Base-by-base conservation (phyloP, 768 basidiomycete species). In the Mycena kentingensis region DNA sequence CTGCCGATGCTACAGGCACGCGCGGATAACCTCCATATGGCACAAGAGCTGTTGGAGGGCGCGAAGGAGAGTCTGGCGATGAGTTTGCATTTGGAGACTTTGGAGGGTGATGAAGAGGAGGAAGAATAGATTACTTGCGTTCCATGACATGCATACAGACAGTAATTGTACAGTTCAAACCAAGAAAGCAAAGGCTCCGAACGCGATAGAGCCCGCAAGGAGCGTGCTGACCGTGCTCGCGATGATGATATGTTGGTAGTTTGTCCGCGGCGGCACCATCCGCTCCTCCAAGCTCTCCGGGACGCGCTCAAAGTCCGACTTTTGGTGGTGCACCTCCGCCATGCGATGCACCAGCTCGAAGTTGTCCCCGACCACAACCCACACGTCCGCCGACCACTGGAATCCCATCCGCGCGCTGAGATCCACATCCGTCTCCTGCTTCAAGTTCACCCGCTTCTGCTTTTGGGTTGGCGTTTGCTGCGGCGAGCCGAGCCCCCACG, bases 51-150 rank as follows among this genome's bases (percentile, higher is more conserved):
- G 18, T 66, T 81, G 22, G 76, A 79, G 50, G 73, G 75, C 21
- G 75, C 77, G 13, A 75, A 80, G 38, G 78, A 81, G 61, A 81
- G 78, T 51, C 63, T 74, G 21, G 77, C 74, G 43, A 70, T 78
- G 27, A 68, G 65, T 38, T 58, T 81, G 28, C 67, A 76, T n/a
- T 71, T 80, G 70, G 78, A 80, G 59, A 76, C 76, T 55, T 56
- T 78, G 26, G 50, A 55, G 25, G 52, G 49, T 42, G 53, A 44
- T 16, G 51, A 57, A 6, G 28, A 47, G 29, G 38, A 45, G 2
- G 56, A 54, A 22, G 50, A 55, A 43, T 31, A 44, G 35, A 10
- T 32, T 16, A 8, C 19, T 38, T 29, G 41, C 26, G 28, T 24
- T 8, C 31, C 16, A n/a, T 53, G 25, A 16, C 22, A 42, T 48